phyloP scores from a whole-genome alignment of 2,329 filamentous ascomycete species.

The Calonectria honghensis region DNA sequence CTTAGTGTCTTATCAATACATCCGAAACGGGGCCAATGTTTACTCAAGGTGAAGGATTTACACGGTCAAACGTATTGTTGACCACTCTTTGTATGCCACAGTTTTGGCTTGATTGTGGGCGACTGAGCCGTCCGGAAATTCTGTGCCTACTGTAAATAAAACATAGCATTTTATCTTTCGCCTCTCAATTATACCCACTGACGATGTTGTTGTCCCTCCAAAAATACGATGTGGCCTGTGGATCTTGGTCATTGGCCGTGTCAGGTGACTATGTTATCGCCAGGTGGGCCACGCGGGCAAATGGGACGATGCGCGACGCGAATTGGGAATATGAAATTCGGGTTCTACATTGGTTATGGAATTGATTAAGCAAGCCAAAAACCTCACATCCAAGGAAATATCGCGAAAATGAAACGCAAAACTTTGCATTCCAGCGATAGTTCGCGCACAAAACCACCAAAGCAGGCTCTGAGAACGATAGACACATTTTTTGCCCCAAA shows the following conservation, averaged over 20 bases:
- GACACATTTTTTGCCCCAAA: conserved; percentile 1
- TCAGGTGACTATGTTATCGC: background rate
- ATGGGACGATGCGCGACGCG: conserved; percentile 2
- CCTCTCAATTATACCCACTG: no score
- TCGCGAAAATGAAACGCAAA: background rate
- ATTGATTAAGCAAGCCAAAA: background rate
- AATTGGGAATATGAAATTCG: background rate
- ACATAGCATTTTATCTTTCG: no score
- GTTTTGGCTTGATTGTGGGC: no score
- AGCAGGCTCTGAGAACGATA: background rate
- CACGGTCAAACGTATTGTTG: no score
- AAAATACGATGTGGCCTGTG: background rate
- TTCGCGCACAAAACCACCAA: background rate
- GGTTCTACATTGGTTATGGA: background rate
- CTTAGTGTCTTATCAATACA: no score
- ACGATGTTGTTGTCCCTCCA: no score
- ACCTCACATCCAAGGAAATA: background rate
- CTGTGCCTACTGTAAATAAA: no score
- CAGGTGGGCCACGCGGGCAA: background rate
- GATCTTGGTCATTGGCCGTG: background rate
- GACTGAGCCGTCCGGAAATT: no score
- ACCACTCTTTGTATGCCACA: no score
- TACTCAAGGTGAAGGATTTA: no score
- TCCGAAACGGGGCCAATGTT: no score
- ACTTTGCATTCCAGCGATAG: background rate